phyloP scores from a whole-genome alignment of 257 asterid species.

The Rhazya stricta region DNA sequence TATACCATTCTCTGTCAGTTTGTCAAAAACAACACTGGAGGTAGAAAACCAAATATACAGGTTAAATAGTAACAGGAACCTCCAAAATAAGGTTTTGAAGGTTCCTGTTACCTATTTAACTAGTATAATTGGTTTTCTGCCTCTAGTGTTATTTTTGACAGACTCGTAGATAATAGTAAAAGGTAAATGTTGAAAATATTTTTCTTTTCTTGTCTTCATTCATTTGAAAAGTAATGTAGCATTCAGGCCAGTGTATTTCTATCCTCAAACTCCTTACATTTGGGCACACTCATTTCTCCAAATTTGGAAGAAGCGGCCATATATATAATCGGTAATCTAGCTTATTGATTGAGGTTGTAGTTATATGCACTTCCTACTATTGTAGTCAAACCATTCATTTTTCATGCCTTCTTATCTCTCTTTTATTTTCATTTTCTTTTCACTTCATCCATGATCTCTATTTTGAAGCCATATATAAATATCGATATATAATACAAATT shows the following conservation, averaged over 20 bases:
- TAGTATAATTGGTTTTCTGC: too few species aligned
- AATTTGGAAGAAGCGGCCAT: slow-evolving; percentile 75
- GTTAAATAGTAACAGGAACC: neutral
- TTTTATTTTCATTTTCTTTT: too few species aligned
- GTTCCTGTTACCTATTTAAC: too few species aligned
- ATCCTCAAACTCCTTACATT: neutral
- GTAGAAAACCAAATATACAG: neutral
- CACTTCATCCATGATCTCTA: too few species aligned
- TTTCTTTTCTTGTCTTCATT: slow-evolving; percentile 1
- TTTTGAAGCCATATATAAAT: too few species aligned
- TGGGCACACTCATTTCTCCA: slow-evolving; percentile 30
- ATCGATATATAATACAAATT: too few species aligned
- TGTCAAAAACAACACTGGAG: slow-evolving; percentile 53
- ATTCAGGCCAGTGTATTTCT: neutral
- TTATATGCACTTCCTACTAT: neutral
- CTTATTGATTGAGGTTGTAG: neutral
- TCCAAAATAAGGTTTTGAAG: too few species aligned
- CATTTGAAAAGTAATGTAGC: neutral
- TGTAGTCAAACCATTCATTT: neutral
- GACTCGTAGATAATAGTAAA: too few species aligned
- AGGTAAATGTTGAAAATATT: slow-evolving; percentile 32
- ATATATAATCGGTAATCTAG: slow-evolving; percentile 62
- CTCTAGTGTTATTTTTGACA: too few species aligned
- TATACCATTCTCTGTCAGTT: slow-evolving; percentile 51
- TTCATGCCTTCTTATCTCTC: too few species aligned